These are phyloP conservation scores for Aspergillus fumigatiaffinis DNA, from an alignment of 2,329 filamentous ascomycete genomes.

Conservation along the genomic window DNA sequence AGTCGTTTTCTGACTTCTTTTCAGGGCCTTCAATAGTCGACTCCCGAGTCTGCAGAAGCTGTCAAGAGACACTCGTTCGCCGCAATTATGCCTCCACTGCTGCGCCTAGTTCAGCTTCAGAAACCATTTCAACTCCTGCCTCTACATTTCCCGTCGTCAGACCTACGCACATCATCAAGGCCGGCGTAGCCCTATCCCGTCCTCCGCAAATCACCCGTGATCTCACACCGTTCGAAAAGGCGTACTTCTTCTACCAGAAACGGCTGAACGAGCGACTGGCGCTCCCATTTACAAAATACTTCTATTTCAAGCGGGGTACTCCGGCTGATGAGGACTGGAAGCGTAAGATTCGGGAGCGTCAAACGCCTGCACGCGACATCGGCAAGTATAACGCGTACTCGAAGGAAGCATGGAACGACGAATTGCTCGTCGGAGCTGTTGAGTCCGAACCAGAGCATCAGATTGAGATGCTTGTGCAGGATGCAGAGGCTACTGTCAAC, in stretches of 20 bases:
- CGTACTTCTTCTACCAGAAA: slow-evolving; percentile 96
- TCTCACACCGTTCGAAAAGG: slow-evolving; percentile 81
- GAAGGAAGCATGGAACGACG: slow-evolving; percentile 83
- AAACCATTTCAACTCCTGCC: slow-evolving; percentile 28
- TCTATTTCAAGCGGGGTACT: slow-evolving; percentile 93
- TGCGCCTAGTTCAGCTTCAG: slow-evolving; percentile 32
- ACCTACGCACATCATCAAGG: slow-evolving; percentile 47
- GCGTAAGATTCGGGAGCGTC: slow-evolving; percentile 72
- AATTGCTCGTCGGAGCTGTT: slow-evolving; percentile 70
- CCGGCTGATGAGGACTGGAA: slow-evolving; percentile 85
- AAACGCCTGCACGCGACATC: slow-evolving; percentile 76
- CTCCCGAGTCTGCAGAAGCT: slow-evolving; percentile 41
- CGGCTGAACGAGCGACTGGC: slow-evolving; percentile 89
- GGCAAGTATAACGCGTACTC: slow-evolving; percentile 75
- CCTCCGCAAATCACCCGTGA: slow-evolving; percentile 81
- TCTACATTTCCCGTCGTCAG: slow-evolving; percentile 28
- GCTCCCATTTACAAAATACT: slow-evolving; percentile 80
- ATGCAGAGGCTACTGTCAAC: slow-evolving; percentile 58
- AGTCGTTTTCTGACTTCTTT: slow-evolving; percentile 11
- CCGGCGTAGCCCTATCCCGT: slow-evolving; percentile 80
- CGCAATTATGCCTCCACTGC: slow-evolving; percentile 40
- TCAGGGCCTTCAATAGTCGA: slow-evolving; percentile 37
- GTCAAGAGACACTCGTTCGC: slow-evolving; percentile 39
- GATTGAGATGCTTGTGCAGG: slow-evolving; percentile 66
- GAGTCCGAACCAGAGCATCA: slow-evolving; percentile 62